Base-by-base conservation (phyloP, 257 asterid species). In the Ajuga chamaepitys region DNA sequence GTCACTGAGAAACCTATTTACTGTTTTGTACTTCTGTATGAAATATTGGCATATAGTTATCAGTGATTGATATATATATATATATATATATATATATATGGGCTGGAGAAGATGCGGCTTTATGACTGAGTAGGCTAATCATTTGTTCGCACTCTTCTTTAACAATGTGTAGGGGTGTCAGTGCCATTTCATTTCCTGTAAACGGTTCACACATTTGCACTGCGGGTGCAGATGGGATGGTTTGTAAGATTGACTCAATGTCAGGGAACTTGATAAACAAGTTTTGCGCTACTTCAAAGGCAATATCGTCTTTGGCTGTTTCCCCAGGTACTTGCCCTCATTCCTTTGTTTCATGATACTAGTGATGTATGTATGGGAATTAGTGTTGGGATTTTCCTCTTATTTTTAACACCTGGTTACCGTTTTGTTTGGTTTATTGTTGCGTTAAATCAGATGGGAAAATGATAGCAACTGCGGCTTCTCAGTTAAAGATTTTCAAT, bases 171-270 rank as follows among this genome's bases (percentile, higher is more conserved):
- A 89, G 97, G 81, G 97, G 96, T 65, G 99, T 88, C 8, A 79
- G 25, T 73, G 90, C 90, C 30, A 64, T 93, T 75, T 86, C 99
- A 9, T 84, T 80, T 72, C 86, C 94, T 34, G 12, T 44, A n/a
- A 70, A 74, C 34, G 88, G 88, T 20, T 83, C 88, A 22, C 82
- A 66, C 81, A 80, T 93, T 77, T 93, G 77, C 73, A 77, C 95
- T 48, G 82, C 89, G 55, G 99, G 99, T 56, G 84, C 75, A 28
- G 97, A 93, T 86, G 99, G 99, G 42, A 81, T 86, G 86, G 85
- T 90, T 75, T 86, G 95, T 72, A 74, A 84, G 81, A 78, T 93
- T 28, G 95, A 90, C 58, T 75, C 95, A 50, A 59, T 80, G 79
- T 74, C 95, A 0, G 99, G 99, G 37, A 85, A 83, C 74, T 66